Base-by-base conservation (phyloP, 768 basidiomycete species). In the Naganishia friedmannii region DNA sequence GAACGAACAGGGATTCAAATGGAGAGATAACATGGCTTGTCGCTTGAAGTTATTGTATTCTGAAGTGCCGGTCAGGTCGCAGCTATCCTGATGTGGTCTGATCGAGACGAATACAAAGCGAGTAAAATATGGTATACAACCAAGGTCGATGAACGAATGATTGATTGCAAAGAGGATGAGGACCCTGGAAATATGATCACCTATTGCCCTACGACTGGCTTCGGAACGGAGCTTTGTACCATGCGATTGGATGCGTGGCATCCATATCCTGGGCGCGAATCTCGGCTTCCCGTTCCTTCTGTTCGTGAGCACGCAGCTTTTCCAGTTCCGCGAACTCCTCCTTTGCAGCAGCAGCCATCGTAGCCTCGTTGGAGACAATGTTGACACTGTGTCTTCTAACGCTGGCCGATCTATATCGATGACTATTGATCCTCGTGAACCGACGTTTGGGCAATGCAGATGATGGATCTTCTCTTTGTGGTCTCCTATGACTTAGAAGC, bases 281-380 rank as follows among this genome's bases (percentile, higher is more conserved):
- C 32, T 69, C 68, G 42, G 57, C 68, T 42, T 58, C 28, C n/a
- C 7, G 19, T 45, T 60, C 39, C 57, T 69, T 69, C 26, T 21
- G 56, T 53, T 69, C 68, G 19, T 39, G 19, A 12, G 56, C 56
- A 3, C 45, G 29, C 28, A 29, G 23, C 46, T 69, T 69, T 9
- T 37, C 56, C 2, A 42, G 56, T 46, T 29, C 56, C 2, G 39
- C 68, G 23, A 57, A 39, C 28, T 69, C 68, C 37, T 69, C 68
- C 57, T 63, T 42, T 53, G 56, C 56, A 2, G 68, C 68, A n/a
- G 68, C 68, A 12, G 45, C 56, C 46, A 69, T 69, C 12, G 68
- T 58, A 9, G 56, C 68, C 13, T 57, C 56, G 46, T 69, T 57
- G 6, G 68, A 60, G 0, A 46, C 68, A 19, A 69, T 23, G 46